Evolutionary conservation across 192 early-diverging fungal genomes (phyloP).

Genomic region (Dispira simplex): DNA sequence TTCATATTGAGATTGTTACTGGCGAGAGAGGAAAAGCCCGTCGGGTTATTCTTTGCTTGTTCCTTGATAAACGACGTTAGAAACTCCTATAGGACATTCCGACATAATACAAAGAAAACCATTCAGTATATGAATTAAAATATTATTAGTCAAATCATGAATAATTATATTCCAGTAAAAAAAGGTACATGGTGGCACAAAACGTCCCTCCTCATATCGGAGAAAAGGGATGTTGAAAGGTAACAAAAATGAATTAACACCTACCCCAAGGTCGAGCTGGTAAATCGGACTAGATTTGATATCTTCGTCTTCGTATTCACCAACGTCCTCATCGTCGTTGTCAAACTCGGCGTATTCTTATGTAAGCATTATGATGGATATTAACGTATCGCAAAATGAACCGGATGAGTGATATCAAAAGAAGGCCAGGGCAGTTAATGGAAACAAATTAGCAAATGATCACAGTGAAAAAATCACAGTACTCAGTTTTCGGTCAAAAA

Average conservation of each 20-base stretch:
- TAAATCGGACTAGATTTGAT: conserved; percentile 48
- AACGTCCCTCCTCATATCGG: not conserved
- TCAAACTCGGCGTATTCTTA: too few species aligned
- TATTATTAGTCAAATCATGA: not conserved
- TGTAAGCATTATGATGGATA: too few species aligned
- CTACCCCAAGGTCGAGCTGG: conserved; percentile 46
- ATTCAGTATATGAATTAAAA: not conserved
- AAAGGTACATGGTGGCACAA: not conserved
- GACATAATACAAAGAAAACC: not conserved
- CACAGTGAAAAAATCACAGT: not conserved
- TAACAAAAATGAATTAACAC: not conserved
- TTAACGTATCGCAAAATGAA: not conserved
- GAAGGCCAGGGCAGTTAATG: not conserved
- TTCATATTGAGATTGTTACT: not conserved
- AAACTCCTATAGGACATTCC: conserved; percentile 15
- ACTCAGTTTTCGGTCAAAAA: not conserved
- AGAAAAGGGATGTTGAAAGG: not conserved
- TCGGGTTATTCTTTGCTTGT: conserved; percentile 29
- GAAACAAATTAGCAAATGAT: not conserved
- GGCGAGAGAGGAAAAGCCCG: conserved; percentile 2
- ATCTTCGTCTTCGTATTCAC: conserved; percentile 43
- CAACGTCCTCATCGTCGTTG: conserved; percentile 16
- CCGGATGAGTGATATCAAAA: not conserved
- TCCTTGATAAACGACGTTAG: conserved; percentile 38
- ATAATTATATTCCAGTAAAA: not conserved